Evolutionary conservation across 805 yeast genomes (phyloP), one percentile per base, ranked within the genome.

Genomic region (Nakazawaea molendinolei): DNA sequence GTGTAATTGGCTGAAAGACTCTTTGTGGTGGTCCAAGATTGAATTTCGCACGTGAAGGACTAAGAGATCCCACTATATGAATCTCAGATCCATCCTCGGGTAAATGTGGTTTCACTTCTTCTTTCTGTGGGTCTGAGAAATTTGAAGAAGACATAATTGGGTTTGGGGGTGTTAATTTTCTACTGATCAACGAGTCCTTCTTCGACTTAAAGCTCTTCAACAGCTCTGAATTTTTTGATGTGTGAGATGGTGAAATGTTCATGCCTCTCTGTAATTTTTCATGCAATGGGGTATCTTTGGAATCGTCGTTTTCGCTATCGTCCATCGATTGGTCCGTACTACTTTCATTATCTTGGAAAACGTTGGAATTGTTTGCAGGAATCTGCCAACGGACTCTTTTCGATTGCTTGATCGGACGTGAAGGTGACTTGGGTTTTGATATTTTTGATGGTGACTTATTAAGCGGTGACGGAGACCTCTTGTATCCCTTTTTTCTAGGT

Each of bases 361-460:
- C 20, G 10, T 39, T 39, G 20, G 39, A 32, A 2, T 40, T 19
- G 14, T 46, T 43, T 18, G 43, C 34, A 3, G 66, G 67, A 9
- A 61, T 60, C 40, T 63, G 64, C 71, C 74, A 69, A 42, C 74
- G 59, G 2, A 71, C 76, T 40, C 61, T 67, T 36, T 67, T 68
- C 9, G 51, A 31, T 8, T 47, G 45, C 40, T 55, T 60, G 36
- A 23, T 15, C 14, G 7, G 13, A 10, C 41, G 36, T 8, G 40
- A 39, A 3, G 50, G 48, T 2, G 46, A 28, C 8, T 46, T 45
- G 4, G 48, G 34, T 15, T 37, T 37, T 13, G 41, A 29, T 12
- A 40, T 30, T 15, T 41, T 44, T 25, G 5, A 33, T 28, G 30
- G 50, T 32, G 25, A 31, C 24, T 28, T 37, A 36, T n/a, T 38